Evolutionary conservation across 2,329 filamentous ascomycete species (phyloP).

Genomic region (Penicillium sp.): DNA sequence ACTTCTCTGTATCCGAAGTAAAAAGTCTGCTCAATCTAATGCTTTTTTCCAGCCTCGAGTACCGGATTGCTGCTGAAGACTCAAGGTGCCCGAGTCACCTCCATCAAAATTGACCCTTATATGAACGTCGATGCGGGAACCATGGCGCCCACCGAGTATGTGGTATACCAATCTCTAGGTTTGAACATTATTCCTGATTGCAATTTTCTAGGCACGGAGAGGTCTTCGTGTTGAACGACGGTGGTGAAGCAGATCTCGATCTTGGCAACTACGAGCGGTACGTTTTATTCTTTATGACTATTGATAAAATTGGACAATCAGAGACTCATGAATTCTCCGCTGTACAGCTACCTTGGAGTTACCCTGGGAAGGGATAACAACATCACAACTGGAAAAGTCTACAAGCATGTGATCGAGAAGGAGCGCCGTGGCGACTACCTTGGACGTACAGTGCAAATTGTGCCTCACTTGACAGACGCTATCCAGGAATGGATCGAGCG

Average conservation of each 20-base stretch:
- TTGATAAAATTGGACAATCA: neutral
- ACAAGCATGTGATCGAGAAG: slow-evolving; percentile 79
- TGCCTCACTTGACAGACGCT: slow-evolving; percentile 85
- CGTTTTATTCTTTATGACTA: neutral
- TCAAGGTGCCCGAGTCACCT: slow-evolving; percentile 27
- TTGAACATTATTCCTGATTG: neutral
- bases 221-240: slow-evolving; percentile 81
- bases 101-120: slow-evolving; percentile 58
- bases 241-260: slow-evolving; percentile 72
- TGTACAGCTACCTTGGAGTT: slow-evolving; percentile 66
- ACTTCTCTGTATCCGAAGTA: neutral
- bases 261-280: slow-evolving; percentile 69
- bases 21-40: slow-evolving; percentile 5
- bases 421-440: slow-evolving; percentile 74
- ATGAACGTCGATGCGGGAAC: slow-evolving; percentile 72
- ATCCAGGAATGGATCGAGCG: slow-evolving; percentile 91
- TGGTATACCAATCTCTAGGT: neutral
- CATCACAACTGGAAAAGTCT: slow-evolving; percentile 96
- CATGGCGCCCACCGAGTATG: slow-evolving; percentile 47
- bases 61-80: slow-evolving; percentile 32
- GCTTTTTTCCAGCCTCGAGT: slow-evolving; percentile 43
- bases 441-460: slow-evolving; percentile 82
- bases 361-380: slow-evolving; percentile 84
- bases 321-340: neutral
- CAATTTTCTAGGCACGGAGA: slow-evolving; percentile 67